Conservation (phyloP, 768 basidiomycete genomes). For the Russula dissimulans region DNA sequence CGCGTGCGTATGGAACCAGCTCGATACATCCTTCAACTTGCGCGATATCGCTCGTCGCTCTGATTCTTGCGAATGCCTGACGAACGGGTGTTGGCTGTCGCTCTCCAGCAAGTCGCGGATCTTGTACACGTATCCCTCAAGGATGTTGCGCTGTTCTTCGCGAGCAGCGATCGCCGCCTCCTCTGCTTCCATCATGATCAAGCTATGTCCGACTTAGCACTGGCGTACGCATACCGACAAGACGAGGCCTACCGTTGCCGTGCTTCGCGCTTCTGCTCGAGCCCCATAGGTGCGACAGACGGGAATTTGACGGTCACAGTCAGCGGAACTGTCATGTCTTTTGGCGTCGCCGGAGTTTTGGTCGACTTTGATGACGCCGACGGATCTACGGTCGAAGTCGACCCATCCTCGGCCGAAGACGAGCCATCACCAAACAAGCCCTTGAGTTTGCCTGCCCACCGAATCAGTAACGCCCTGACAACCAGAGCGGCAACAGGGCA, state of each 20-base stretch:
- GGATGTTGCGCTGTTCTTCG: constrained; percentile 84
- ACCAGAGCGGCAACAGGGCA: neutral
- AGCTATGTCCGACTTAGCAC: constrained; percentile 33
- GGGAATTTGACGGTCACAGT: constrained; percentile 55
- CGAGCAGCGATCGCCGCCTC: constrained; percentile 68
- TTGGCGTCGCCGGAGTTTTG: constrained; percentile 22
- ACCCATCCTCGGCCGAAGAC: constrained; percentile 25
- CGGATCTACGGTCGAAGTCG: constrained; percentile 31
- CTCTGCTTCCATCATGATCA: constrained; percentile 67
- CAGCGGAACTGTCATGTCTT: constrained; percentile 60
- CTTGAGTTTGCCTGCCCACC: constrained; percentile 66
- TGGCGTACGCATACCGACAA: neutral
- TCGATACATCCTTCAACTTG: constrained; percentile 62
- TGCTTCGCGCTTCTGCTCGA: constrained; percentile 64
- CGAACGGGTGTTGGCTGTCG: constrained; percentile 62
- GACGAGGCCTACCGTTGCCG: constrained; percentile 52
- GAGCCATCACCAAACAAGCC: constrained; percentile 67
- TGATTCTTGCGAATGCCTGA: constrained; percentile 65
- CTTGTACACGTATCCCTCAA: constrained; percentile 92
- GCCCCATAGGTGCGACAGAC: constrained; percentile 66
- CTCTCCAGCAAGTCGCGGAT: constrained; percentile 74
- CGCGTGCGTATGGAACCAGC: constrained; percentile 79
- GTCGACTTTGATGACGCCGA: constrained; percentile 28
- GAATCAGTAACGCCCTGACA: neutral
- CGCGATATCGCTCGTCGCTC: constrained; percentile 63